Base-by-base conservation (phyloP, 2,329 filamentous ascomycete species). In the Cladosporium sp. region DNA sequence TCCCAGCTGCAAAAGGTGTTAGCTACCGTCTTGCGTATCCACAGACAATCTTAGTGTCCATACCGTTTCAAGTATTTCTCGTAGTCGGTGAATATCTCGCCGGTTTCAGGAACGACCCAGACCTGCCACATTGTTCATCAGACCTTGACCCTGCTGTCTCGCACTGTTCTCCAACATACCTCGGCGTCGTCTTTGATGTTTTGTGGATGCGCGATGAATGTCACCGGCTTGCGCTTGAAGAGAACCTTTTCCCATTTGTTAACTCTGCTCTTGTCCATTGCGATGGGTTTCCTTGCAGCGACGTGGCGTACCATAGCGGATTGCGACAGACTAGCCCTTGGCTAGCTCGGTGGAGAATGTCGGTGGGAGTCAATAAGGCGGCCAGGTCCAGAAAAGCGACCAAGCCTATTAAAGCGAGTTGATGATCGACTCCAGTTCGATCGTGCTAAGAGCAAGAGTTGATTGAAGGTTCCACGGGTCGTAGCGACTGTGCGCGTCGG, bases 141-240 rank as follows among this genome's bases (percentile, higher is more conserved):
- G 69, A 5, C 11, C 32, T 7, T 58, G 52, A 29, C 56, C 22
- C 8, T 4, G 12, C 40, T 15, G 15, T 15, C 41, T 42, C 38
- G 15, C 22, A 1, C 49, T 57, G 49, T 53, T 39, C 11, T 7
- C 7, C 30, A 50, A 67, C 79, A 61, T 78, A 92, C 91, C 80
- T 97, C 90, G 61, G 82, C 79, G 63, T 88, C 83, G 58, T 95
- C 89, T 75, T 93, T 84, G 60, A 90, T 79, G 58, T 92, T 81
- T 47, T 80, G 75, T 18, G 87, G 86, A 42, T 79, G 78, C 43
- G 86, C 80, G 59, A 91, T 76, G 67, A 89, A 87, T 72, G 88
- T 84, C 65, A 97, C 90, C 51, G 91, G 91, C 73, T 97, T 97
- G 64, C 93, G 84, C 76, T 97, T 97, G 72, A 88, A 96, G 58